Conservation (phyloP, 2,329 filamentous ascomycete species). For the Xylaria sp. region DNA sequence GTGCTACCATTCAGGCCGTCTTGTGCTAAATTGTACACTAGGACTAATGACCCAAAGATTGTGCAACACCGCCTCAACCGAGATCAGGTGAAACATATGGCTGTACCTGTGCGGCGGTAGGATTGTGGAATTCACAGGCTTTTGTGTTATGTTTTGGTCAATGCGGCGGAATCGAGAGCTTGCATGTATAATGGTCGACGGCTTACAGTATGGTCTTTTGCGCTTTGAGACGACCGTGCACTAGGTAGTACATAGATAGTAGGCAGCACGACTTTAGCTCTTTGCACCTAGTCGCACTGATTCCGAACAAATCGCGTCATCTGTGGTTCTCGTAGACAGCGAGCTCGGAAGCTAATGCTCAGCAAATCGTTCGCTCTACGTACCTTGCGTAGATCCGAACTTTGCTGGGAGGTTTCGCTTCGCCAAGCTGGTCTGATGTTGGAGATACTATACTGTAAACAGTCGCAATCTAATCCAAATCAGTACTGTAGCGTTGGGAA, state of each 20-base stretch:
- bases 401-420: slow-evolving; percentile 1
- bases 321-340: not conserved
- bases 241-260: not conserved
- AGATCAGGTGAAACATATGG: not conserved
- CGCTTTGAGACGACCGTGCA: not conserved
- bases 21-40: not conserved
- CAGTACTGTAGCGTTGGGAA: not conserved
- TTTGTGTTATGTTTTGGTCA: not conserved
- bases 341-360: slow-evolving; percentile 2
- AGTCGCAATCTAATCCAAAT: not conserved
- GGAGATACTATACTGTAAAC: slow-evolving; percentile 2
- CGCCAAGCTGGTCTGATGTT: not conserved
- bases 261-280: too few relatives aligned
- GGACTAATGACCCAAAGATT: not conserved
- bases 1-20: not conserved
- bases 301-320: slow-evolving; percentile 4
- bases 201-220: not conserved
- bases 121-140: not conserved
- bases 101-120: not conserved
- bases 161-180: not conserved
- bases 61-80: not conserved
- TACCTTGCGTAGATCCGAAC: slow-evolving; percentile 10
- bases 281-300: not conserved
- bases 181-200: not conserved
- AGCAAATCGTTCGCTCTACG: not conserved